Evolutionary conservation across 176 grass and related monocot species (phyloP).

Genomic region (Avena sativa): DNA sequence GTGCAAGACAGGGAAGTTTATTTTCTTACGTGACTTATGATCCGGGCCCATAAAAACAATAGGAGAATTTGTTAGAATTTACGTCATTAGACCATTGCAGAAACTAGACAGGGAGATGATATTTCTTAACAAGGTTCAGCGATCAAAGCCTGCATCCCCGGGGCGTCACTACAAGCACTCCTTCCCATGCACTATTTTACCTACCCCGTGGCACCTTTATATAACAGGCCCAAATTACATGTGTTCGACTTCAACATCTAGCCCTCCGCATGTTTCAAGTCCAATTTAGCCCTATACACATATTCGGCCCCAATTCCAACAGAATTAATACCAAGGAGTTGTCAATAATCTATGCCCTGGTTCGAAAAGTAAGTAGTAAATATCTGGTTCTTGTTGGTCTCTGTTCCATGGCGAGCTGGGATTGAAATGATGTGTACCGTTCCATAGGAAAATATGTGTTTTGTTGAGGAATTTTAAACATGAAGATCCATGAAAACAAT

Average conservation of each 20-base stretch:
- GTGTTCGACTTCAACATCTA: not conserved
- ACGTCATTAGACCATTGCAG: not conserved
- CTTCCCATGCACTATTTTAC: not conserved
- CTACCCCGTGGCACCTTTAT: not conserved
- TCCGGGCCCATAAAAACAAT: not conserved
- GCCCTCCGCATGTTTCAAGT: not conserved
- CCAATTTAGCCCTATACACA: not conserved
- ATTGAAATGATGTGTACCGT: not conserved
- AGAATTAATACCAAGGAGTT: not conserved
- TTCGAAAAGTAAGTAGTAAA: constrained; percentile 19
- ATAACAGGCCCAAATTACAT: not conserved
- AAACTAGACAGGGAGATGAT: not conserved
- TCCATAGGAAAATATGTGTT: not conserved
- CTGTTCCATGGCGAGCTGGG: not conserved
- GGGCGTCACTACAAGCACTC: not conserved
- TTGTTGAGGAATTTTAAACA: not conserved
- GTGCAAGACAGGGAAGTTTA: no score
- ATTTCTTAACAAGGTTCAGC: not conserved
- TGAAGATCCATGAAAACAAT: not conserved
- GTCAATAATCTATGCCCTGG: not conserved
- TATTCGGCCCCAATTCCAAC: not conserved
- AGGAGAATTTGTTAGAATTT: not conserved
- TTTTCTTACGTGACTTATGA: not conserved
- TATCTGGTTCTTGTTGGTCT: not conserved
- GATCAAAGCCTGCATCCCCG: not conserved